phyloP scores from a whole-genome alignment of 495 filamentous ascomycete genomes.

The Penicillium cosmopolitanum region DNA sequence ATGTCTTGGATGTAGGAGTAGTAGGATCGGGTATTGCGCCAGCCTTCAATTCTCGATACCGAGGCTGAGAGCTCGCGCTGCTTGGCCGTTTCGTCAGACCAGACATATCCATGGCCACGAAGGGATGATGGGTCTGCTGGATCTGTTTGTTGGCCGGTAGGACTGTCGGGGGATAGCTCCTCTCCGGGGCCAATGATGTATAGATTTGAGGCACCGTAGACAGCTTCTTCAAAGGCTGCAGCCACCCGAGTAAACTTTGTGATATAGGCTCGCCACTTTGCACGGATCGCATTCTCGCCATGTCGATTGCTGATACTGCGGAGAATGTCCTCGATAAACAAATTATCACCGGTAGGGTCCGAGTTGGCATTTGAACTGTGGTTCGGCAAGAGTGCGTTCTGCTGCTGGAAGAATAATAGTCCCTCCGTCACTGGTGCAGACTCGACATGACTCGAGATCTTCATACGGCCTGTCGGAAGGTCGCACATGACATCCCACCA shows the following conservation, averaged over 20 bases:
- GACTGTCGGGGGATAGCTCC: constrained; percentile 50
- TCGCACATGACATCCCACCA: constrained; percentile 99
- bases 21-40: constrained; percentile 92
- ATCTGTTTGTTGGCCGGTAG: constrained; percentile 48
- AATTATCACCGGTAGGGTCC: constrained; percentile 84
- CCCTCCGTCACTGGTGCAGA: constrained; percentile 77
- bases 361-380: constrained; percentile 44
- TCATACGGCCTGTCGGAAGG: constrained; percentile 87
- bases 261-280: constrained; percentile 90
- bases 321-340: constrained; percentile 86
- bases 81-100: constrained; percentile 80
- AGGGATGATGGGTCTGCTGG: constrained; percentile 61
- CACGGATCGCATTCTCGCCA: constrained; percentile 86
- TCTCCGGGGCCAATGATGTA: constrained; percentile 74
- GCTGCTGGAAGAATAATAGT: constrained; percentile 81
- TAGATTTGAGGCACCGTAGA: constrained; percentile 89
- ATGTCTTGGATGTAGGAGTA: constrained; percentile 90
- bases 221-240: constrained; percentile 91
- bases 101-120: constrained; percentile 91
- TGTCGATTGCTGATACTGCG: constrained; percentile 81
- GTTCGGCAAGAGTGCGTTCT: constrained; percentile 61
- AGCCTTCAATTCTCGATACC: constrained; percentile 90
- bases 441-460: constrained; percentile 85
- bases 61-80: constrained; percentile 85
- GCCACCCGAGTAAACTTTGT: constrained; percentile 88